These are phyloP conservation scores for Cladosporium velox DNA, from an alignment of 2,329 filamentous ascomycete genomes.

Conservation along the genomic window DNA sequence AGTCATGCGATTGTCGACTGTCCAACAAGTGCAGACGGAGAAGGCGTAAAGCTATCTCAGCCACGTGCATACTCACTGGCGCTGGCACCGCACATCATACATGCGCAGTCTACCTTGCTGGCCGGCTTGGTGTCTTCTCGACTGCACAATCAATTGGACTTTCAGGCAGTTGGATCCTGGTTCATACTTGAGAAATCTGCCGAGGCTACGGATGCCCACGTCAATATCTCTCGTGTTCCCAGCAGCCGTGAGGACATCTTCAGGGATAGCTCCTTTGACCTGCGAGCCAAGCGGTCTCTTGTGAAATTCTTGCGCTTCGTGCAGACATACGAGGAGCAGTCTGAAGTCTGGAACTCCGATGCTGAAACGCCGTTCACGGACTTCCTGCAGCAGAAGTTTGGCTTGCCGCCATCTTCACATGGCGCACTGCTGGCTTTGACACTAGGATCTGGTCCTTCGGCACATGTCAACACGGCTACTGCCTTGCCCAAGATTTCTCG, in stretches of 20 bases:
- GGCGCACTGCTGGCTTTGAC: slow-evolving; percentile 70
- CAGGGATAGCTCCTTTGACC: slow-evolving; percentile 70
- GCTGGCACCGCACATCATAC: slow-evolving; percentile 82
- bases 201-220: not conserved
- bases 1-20: slow-evolving; percentile 40
- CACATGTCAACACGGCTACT: slow-evolving; percentile 62
- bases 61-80: slow-evolving; percentile 80
- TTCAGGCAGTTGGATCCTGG: slow-evolving; percentile 89
- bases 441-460: slow-evolving; percentile 62
- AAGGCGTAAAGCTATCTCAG: slow-evolving; percentile 51
- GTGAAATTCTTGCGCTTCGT: slow-evolving; percentile 96
- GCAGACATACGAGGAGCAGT: slow-evolving; percentile 66
- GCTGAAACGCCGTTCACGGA: slow-evolving; percentile 57
- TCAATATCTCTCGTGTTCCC: slow-evolving; percentile 62
- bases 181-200: slow-evolving; percentile 65
- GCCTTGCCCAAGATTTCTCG: slow-evolving; percentile 73
- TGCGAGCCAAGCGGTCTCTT: slow-evolving; percentile 78
- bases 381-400: slow-evolving; percentile 60
- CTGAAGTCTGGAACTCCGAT: slow-evolving; percentile 60
- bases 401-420: slow-evolving; percentile 64
- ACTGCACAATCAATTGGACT: slow-evolving; percentile 87
- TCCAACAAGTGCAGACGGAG: slow-evolving; percentile 29
- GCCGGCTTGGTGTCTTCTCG: slow-evolving; percentile 83
- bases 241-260: slow-evolving; percentile 92
- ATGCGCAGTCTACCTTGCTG: slow-evolving; percentile 76